phyloP scores from a whole-genome alignment of 2,329 filamentous ascomycete genomes.

The Sphaerulina musiva region DNA sequence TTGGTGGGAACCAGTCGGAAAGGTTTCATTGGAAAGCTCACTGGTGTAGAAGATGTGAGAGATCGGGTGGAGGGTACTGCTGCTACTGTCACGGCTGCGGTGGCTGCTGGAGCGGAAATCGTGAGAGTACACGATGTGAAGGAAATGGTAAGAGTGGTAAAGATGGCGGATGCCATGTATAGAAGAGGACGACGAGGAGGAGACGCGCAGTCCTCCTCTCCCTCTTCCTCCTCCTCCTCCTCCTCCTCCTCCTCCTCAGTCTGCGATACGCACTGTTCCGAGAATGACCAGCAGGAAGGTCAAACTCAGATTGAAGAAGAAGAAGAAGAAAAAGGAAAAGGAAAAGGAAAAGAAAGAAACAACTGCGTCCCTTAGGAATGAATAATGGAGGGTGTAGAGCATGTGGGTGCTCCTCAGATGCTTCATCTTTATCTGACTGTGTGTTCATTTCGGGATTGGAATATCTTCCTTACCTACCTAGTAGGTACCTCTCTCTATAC shows the following conservation, averaged over 20 bases:
- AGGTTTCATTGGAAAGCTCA: conserved; percentile 76
- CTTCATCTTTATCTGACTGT: no score
- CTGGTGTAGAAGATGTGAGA: conserved; percentile 63
- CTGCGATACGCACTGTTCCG: background rate
- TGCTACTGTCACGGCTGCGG: conserved; percentile 75
- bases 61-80: conserved; percentile 80
- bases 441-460: no score
- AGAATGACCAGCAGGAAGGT: no score
- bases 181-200: conserved; percentile 3
- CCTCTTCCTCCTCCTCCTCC: background rate
- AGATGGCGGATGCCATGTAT: conserved; percentile 81
- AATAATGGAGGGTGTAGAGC: no score
- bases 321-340: no score
- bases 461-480: no score
- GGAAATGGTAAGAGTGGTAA: conserved; percentile 78
- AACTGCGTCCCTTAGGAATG: no score
- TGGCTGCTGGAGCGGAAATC: conserved; percentile 83
- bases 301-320: no score
- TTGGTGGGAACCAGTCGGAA: conserved; percentile 84
- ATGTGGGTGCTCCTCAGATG: no score
- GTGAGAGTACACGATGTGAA: conserved; percentile 84
- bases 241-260: background rate
- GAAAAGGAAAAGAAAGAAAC: no score
- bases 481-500: no score
- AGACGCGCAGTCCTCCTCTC: background rate